phyloP scores from a whole-genome alignment of 2,329 filamentous ascomycete species.

The Pseudopyricularia cyperi region DNA sequence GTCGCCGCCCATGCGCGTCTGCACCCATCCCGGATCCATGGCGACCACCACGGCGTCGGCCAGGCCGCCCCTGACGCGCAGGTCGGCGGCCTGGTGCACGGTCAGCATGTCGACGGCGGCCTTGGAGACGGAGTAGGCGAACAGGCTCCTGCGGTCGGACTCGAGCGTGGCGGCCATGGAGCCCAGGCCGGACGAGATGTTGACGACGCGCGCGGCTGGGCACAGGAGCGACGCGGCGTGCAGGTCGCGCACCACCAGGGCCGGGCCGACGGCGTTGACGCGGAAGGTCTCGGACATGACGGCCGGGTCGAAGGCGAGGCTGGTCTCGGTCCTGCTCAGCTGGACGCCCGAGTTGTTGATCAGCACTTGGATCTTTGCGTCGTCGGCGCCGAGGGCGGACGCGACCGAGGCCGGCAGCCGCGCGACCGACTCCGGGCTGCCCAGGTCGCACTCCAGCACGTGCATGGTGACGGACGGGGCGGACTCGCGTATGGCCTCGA shows the following conservation, averaged over 20 bases:
- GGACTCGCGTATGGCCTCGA: constrained; percentile 8
- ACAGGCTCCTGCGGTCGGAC: constrained; percentile 13
- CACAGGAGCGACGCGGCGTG: constrained; percentile 13
- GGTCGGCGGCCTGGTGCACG: constrained; percentile 14
- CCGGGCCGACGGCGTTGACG: constrained; percentile 32
- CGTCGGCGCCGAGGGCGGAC: constrained; percentile 13
- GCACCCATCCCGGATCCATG: constrained; percentile 21
- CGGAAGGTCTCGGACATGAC: constrained; percentile 25
- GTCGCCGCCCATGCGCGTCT: constrained; percentile 18
- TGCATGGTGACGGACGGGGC: constrained; percentile 10
- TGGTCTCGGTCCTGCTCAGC: constrained; percentile 18
- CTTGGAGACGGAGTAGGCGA: constrained; percentile 20
- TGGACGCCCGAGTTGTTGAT: constrained; percentile 23
- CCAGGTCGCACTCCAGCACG: constrained; percentile 17
- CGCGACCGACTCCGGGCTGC: constrained; percentile 18
- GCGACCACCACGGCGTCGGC: constrained; percentile 14
- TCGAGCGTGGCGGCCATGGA: constrained; percentile 16
- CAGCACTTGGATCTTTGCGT: constrained; percentile 20
- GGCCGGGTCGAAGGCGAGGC: constrained; percentile 21
- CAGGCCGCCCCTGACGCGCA: constrained; percentile 10
- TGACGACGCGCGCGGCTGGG: constrained; percentile 18
- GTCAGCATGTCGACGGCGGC: constrained; percentile 18
- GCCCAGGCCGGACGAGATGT: constrained; percentile 27
- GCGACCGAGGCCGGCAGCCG: constrained; percentile 10
- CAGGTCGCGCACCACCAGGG: constrained; percentile 27